These are phyloP conservation scores for Diaporthe nobilis DNA, from an alignment of 2,329 filamentous ascomycete species.

Conservation along the genomic window DNA sequence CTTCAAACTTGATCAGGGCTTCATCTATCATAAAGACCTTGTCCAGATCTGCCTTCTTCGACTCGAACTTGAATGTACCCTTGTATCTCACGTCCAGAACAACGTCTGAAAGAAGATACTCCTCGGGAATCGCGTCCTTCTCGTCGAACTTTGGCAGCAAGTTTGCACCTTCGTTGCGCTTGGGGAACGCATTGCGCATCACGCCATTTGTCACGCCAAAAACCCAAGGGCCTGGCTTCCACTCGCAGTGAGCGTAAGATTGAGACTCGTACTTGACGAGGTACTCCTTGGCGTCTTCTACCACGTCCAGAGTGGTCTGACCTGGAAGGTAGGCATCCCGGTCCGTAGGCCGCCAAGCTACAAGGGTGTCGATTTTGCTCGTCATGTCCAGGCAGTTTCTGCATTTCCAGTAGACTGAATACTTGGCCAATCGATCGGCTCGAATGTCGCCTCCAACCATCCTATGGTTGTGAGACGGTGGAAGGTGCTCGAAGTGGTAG, in stretches of 20 bases:
- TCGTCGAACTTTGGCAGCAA: constrained; percentile 77
- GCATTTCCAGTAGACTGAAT: constrained; percentile 83
- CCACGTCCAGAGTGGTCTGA: constrained; percentile 67
- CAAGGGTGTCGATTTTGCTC: constrained; percentile 80
- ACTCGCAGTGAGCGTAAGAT: constrained; percentile 86
- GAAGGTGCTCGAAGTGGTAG: constrained; percentile 89
- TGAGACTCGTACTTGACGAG: constrained; percentile 87
- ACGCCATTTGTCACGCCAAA: constrained; percentile 74
- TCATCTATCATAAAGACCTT: constrained; percentile 80
- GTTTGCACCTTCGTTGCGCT: constrained; percentile 73
- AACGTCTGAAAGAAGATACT: constrained; percentile 88
- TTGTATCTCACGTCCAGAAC: constrained; percentile 84
- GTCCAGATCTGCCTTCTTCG: constrained; percentile 78
- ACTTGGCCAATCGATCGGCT: constrained; percentile 78
- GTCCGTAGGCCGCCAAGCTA: constrained; percentile 87
- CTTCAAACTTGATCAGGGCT: constrained; percentile 91
- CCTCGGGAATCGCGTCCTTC: constrained; percentile 88
- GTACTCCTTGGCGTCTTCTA: constrained; percentile 89
- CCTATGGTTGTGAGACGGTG: constrained; percentile 58
- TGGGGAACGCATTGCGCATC: constrained; percentile 84
- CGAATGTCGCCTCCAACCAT: constrained; percentile 63
- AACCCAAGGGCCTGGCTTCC: constrained; percentile 93
- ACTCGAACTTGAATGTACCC: constrained; percentile 61
- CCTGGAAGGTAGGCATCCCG: constrained; percentile 68
- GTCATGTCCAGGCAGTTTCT: constrained; percentile 78